Conservation (phyloP, 192 early-diverging fungal genomes). For the Funneliformis geosporum region DNA sequence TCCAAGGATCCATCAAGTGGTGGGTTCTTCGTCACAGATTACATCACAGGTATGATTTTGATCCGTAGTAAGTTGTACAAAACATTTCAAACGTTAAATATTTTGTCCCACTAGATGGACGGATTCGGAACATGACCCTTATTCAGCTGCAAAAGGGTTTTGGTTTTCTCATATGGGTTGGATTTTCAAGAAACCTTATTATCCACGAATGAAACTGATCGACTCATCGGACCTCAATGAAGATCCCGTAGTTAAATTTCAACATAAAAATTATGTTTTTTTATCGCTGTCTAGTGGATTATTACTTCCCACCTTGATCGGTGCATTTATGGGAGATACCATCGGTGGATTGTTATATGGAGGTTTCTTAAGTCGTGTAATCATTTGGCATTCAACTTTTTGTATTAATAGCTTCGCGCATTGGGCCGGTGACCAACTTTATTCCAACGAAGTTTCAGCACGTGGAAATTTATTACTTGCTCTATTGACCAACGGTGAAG, state of each 20-base stretch:
- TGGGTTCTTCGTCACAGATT: constrained; percentile 82
- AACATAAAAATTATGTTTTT: constrained; percentile 73
- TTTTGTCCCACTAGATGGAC: constrained; percentile 23
- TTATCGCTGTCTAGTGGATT: constrained; percentile 73
- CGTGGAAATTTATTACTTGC: constrained; percentile 82
- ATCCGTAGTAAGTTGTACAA: too few species aligned
- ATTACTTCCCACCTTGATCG: constrained; percentile 74
- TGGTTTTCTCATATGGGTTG: constrained; percentile 80
- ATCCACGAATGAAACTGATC: constrained; percentile 64
- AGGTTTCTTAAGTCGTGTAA: constrained; percentile 64
- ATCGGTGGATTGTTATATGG: constrained; percentile 80
- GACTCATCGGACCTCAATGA: constrained; percentile 78
- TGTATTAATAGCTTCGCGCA: constrained; percentile 86
- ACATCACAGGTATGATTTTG: constrained; percentile 80
- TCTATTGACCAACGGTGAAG: constrained; percentile 77
- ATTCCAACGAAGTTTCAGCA: constrained; percentile 82
- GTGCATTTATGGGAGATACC: constrained; percentile 80
- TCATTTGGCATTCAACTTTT: constrained; percentile 83
- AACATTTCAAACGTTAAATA: background rate
- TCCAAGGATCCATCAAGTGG: constrained; percentile 82
- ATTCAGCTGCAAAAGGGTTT: constrained; percentile 75
- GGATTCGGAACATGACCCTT: constrained; percentile 75
- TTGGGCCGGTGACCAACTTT: constrained; percentile 69
- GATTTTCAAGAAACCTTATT: constrained; percentile 78
- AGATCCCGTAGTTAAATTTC: constrained; percentile 71